Percentiles rank a stretch among this genome's conserved stretches.
Evolutionary conservation across 73 alveolate species (phyloP).

Genomic region (Loxodes magnus): DNA sequence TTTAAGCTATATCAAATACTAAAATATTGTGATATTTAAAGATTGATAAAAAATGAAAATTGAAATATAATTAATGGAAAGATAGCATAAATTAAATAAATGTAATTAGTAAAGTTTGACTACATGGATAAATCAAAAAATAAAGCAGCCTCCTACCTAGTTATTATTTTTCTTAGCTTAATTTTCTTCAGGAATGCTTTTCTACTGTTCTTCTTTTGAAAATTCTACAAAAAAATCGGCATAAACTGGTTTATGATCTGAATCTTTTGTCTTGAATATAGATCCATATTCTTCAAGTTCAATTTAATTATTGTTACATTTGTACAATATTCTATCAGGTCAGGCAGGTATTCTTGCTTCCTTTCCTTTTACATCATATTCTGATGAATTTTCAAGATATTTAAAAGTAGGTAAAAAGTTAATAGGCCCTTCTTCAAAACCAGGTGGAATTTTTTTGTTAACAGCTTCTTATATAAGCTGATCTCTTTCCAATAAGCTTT

Average conservation of each 20-base stretch:
- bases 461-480: background rate
- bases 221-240: background rate
- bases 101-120: too few relatives aligned
- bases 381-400: constrained; percentile 26
- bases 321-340: constrained; percentile 73
- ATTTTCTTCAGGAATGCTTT: too few relatives aligned
- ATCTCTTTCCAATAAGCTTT: constrained; percentile 25
- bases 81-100: too few relatives aligned
- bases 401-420: constrained; percentile 78
- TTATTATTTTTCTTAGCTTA: too few relatives aligned
- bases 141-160: too few relatives aligned
- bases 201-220: background rate
- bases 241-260: constrained; percentile 53
- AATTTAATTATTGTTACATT: constrained; percentile 21
- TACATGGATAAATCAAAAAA: too few relatives aligned
- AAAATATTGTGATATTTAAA: too few relatives aligned
- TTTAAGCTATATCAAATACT: too few relatives aligned
- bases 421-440: constrained; percentile 63
- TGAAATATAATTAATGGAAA: too few relatives aligned
- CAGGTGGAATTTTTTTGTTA: constrained; percentile 1
- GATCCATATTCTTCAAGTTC: constrained; percentile 19
- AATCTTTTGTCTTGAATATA: constrained; percentile 7
- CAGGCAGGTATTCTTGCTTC: constrained; percentile 71
- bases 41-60: too few relatives aligned
- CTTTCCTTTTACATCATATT: constrained; percentile 30